Conservation (phyloP, 2,329 filamentous ascomycete genomes). For the Ascochyta rabiei region DNA sequence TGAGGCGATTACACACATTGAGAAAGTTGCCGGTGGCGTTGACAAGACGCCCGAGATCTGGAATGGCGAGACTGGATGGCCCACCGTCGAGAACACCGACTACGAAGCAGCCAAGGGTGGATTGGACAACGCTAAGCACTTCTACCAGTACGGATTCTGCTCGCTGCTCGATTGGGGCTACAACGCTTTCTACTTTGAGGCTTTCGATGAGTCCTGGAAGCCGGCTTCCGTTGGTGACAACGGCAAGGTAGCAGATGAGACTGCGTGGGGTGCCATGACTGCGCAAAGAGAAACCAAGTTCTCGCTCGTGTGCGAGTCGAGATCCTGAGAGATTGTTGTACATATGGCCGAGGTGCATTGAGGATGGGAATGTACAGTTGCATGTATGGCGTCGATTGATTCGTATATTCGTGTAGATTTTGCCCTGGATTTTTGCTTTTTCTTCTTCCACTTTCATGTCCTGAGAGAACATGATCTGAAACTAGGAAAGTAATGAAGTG, state of each 20-base stretch:
- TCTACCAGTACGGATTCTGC: slow-evolving; percentile 68
- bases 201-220: slow-evolving; percentile 76
- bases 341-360: background rate
- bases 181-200: slow-evolving; percentile 76
- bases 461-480: no score
- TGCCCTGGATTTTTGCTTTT: no score
- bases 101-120: slow-evolving; percentile 68
- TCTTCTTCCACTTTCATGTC: no score
- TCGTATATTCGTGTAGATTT: no score
- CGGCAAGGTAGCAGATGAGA: slow-evolving; percentile 67
- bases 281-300: slow-evolving; percentile 65
- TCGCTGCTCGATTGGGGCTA: slow-evolving; percentile 68
- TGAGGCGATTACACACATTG: slow-evolving; percentile 68
- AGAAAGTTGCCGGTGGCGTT: slow-evolving; percentile 60
- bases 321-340: background rate
- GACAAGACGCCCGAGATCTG: slow-evolving; percentile 65
- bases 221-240: slow-evolving; percentile 67
- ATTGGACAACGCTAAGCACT: slow-evolving; percentile 63
- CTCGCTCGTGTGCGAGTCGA: slow-evolving; percentile 52
- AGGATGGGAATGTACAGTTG: background rate
- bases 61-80: slow-evolving; percentile 32
- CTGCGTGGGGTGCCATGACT: slow-evolving; percentile 72
- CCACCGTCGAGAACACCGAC: slow-evolving; percentile 59
- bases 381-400: background rate
- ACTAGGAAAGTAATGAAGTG: no score